A percentile compares a stretch with the other conserved stretches of the same genome.
phyloP scores from a whole-genome alignment of 768 basidiomycete genomes.

The Mycena floridula region DNA sequence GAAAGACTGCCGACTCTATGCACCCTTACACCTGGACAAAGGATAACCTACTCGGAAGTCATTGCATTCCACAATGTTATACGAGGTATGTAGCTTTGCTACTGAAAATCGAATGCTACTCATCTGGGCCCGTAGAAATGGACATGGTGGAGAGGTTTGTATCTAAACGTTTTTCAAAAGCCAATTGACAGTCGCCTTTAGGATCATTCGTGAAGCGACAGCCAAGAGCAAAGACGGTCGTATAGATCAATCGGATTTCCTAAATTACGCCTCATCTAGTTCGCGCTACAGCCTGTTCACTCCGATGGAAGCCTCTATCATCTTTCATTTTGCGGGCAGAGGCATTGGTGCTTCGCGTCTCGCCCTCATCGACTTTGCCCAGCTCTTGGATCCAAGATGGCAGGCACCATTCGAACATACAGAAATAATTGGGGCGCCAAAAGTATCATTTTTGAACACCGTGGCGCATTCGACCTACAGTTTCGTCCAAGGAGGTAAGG shows the following conservation, averaged over 20 bases:
- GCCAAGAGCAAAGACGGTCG: conserved; percentile 90
- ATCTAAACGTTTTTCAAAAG: background rate
- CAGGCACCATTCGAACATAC: conserved; percentile 56
- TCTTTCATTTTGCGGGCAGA: conserved; percentile 95
- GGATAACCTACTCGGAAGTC: conserved; percentile 95
- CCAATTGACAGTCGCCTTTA: conserved; percentile 20
- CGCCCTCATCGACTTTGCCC: conserved; percentile 85
- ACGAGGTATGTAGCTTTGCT: conserved; percentile 48
- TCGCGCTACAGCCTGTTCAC: conserved; percentile 95
- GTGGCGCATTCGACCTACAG: conserved; percentile 74
- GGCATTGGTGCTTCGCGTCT: conserved; percentile 67
- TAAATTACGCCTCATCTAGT: conserved; percentile 78
- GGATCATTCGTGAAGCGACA: conserved; percentile 86
- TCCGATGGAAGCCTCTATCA: conserved; percentile 96
- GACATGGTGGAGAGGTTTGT: conserved; percentile 86
- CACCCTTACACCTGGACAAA: conserved; percentile 80
- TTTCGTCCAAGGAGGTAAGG: conserved; percentile 77
- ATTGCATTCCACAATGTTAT: conserved; percentile 96
- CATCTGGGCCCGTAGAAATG: conserved; percentile 57
- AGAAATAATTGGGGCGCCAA: conserved; percentile 23
- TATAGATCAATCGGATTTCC: conserved; percentile 93
- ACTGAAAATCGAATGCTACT: conserved; percentile 1
- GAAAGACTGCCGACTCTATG: conserved; percentile 90
- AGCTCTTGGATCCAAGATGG: conserved; percentile 89
- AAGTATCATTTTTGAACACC: conserved; percentile 43